Base-by-base conservation (phyloP, 2,329 filamentous ascomycete species). In the Phyllosticta paracitricarpa region DNA sequence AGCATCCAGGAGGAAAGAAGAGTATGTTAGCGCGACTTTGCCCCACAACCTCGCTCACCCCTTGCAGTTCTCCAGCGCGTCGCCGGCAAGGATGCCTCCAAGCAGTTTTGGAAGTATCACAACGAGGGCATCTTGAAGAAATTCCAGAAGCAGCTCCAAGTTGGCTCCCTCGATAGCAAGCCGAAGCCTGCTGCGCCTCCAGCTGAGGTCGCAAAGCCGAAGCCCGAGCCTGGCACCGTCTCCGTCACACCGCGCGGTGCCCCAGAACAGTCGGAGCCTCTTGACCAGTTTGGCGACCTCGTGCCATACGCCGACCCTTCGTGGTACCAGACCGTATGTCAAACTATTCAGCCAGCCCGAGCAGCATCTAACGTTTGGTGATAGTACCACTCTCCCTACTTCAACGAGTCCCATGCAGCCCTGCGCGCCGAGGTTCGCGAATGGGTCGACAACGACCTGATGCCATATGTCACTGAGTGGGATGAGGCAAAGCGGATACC, bases 381-480 rank as follows among this genome's bases (percentile, higher is more conserved):
- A 52, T 66, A 95, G 89, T 96, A 96, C 77, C 89, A 96, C 79
- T 96, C 93, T 1, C 91, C 93, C 28, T 97, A 97, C 82, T 96
- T 88, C 82, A 97, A 97, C 78, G 88, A 96, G 76, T 86, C 90
- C 4, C 94, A 99, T 76, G 92, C 86, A 61, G 91, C 91, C 58
- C 87, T 99, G 57, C 91, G 94, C 63, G 87, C 85, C 66, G 94
- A 99, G 80, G 82, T 97, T 63, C 89, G 94, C 70, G 83, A 91
- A 79, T 99, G 92, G 92, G 84, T 99, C 61, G 89, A 96, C 64
- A 83, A 81, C 61, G 89, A 91, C 68, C 87, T 97, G 73, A 91
- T 96, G 79, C 93, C 94, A 24, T 83, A 93, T 68, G 90, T 97
- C 61, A 89, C 86, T 51, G 94, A 99, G 75, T 99, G 94, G 94